phyloP scores from a whole-genome alignment of 768 basidiomycete genomes.

The Trametes maxima region DNA sequence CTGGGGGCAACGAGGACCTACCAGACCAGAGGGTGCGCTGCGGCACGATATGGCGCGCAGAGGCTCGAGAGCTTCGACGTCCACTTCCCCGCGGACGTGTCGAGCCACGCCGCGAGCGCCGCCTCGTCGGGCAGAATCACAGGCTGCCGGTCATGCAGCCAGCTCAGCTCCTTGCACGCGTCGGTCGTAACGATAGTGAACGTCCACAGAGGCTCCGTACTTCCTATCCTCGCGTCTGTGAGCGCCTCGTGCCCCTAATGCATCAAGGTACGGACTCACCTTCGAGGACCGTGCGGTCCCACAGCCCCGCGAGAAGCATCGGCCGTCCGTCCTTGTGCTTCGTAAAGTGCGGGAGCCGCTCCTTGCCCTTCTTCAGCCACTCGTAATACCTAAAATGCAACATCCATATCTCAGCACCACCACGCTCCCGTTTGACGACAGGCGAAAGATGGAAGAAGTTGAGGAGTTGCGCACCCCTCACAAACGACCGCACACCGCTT shows the following conservation, averaged over 20 bases:
- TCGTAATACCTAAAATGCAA: constrained; percentile 76
- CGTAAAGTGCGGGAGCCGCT: constrained; percentile 80
- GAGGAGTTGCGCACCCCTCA: constrained; percentile 56
- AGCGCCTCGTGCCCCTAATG: no score
- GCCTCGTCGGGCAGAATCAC: constrained; percentile 70
- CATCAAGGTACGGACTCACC: constrained; percentile 38
- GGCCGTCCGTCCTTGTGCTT: constrained; percentile 63
- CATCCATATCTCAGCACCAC: no score
- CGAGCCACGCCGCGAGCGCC: constrained; percentile 76
- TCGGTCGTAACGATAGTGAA: constrained; percentile 90
- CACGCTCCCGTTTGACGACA: neutral
- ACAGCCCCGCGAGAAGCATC: constrained; percentile 88
- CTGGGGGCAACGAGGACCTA: constrained; percentile 36
- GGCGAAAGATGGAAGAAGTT: no score
- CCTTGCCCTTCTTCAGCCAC: constrained; percentile 85
- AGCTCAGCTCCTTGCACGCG: constrained; percentile 66
- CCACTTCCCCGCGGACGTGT: constrained; percentile 72
- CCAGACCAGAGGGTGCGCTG: constrained; percentile 63
- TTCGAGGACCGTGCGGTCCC: constrained; percentile 71
- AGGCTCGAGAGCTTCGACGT: constrained; percentile 57
- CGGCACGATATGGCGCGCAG: constrained; percentile 61
- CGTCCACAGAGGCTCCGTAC: constrained; percentile 64
- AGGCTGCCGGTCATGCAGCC: constrained; percentile 92
- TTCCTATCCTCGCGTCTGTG: constrained; percentile 40
- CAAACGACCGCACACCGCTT: constrained; percentile 86